Conservation (phyloP, 202 grass and related monocot genomes). For the Zizania palustris region DNA sequence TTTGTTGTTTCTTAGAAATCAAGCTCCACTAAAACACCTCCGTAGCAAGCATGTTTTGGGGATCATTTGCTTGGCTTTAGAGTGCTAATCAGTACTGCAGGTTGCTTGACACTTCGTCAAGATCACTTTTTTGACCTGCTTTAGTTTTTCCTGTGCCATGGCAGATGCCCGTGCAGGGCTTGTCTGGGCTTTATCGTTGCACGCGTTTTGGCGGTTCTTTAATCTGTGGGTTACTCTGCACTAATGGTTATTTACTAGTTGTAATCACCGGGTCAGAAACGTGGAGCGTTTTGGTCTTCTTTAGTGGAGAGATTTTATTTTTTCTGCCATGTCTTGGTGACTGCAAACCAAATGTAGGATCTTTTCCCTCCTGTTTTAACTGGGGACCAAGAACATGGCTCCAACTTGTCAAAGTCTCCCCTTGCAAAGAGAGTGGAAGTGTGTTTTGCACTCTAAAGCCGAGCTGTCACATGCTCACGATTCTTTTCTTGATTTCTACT, state of each 20-base stretch:
- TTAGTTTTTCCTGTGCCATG: constrained; percentile 27
- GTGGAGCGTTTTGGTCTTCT: background rate
- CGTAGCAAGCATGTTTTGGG: constrained; percentile 7
- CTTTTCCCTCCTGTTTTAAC: constrained; percentile 24
- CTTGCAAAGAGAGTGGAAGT: constrained; percentile 3
- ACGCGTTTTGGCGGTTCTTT: constrained; percentile 41
- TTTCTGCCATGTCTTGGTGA: constrained; percentile 22
- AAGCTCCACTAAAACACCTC: background rate
- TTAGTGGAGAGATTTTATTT: constrained; percentile 34
- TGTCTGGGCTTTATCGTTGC: constrained; percentile 34
- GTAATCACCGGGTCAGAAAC: background rate
- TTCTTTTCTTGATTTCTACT: constrained; percentile 53
- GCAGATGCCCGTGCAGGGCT: constrained; percentile 1
- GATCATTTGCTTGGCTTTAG: constrained; percentile 15
- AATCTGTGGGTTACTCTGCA: constrained; percentile 27
- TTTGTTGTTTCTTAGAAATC: constrained; percentile 21
- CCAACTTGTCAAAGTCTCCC: background rate
- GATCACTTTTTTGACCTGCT: constrained; percentile 35
- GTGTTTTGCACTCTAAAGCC: constrained; percentile 29
- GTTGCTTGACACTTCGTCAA: constrained; percentile 15
- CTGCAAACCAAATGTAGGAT: constrained; percentile 25
- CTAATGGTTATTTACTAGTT: constrained; percentile 4
- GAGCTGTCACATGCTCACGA: constrained; percentile 40
- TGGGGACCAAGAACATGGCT: background rate
- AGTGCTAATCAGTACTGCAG: background rate